Conservation (phyloP, 108 stramenopile genomes). For the Nitzschia palea region DNA sequence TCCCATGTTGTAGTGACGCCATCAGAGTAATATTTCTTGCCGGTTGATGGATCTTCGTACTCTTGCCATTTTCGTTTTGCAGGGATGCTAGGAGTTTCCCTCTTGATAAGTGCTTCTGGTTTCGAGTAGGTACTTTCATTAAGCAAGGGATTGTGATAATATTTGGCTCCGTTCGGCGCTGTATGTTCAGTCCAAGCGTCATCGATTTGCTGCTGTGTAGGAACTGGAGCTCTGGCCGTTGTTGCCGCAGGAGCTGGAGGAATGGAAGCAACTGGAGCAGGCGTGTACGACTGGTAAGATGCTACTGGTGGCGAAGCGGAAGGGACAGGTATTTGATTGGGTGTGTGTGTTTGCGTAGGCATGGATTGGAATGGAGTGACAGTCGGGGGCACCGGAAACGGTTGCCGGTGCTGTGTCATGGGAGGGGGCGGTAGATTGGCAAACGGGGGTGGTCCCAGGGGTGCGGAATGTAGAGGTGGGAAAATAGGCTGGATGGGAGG, state of each 20-base stretch:
- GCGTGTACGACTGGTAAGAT: neutral
- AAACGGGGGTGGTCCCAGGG: constrained; percentile 7
- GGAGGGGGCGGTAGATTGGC: constrained; percentile 13
- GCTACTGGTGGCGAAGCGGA: neutral
- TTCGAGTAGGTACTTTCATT: constrained; percentile 61
- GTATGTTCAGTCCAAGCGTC: constrained; percentile 69
- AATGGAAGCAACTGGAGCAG: neutral
- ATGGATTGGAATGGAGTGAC: neutral
- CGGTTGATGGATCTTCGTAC: constrained; percentile 61
- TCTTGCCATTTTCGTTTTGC: constrained; percentile 54
- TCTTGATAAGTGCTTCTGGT: constrained; percentile 40
- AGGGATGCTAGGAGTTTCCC: constrained; percentile 6
- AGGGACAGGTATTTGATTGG: neutral
- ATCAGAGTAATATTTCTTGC: constrained; percentile 82
- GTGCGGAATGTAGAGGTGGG: neutral
- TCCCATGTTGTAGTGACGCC: constrained; percentile 80
- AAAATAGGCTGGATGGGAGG: constrained; percentile 9
- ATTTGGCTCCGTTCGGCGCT: constrained; percentile 51
- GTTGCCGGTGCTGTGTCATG: constrained; percentile 1
- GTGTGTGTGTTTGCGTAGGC: neutral
- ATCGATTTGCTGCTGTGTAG: constrained; percentile 31
- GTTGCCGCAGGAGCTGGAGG: constrained; percentile 4
- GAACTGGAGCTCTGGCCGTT: neutral
- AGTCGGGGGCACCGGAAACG: neutral
- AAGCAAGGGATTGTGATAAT: constrained; percentile 65